These are phyloP conservation scores for Emmonsiellopsis sp. DNA, from an alignment of 2,329 filamentous ascomycete genomes.

Conservation along the genomic window DNA sequence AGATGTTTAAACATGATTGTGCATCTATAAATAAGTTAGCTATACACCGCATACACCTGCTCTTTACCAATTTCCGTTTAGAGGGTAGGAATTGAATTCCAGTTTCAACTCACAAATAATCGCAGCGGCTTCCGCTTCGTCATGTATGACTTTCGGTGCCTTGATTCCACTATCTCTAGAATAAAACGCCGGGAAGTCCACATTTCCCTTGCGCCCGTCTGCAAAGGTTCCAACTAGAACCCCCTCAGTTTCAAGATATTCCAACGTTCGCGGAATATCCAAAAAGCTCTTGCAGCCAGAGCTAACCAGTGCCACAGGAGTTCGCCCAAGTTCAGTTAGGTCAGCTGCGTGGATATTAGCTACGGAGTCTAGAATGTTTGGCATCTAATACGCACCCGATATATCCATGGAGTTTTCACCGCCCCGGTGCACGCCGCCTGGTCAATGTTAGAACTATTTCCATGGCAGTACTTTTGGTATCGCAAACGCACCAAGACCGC, in stretches of 20 bases:
- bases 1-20: constrained; percentile 61
- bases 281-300: constrained; percentile 95
- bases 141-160: constrained; percentile 66
- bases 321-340: constrained; percentile 84
- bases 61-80: no score
- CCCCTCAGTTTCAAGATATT: constrained; percentile 62
- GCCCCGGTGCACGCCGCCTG: constrained; percentile 78
- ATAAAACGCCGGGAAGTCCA: constrained; percentile 92
- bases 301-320: constrained; percentile 77
- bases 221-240: constrained; percentile 84
- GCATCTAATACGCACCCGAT: constrained; percentile 43
- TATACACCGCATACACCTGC: not conserved
- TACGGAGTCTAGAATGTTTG: not conserved
- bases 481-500: constrained; percentile 56
- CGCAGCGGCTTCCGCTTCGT: constrained; percentile 76
- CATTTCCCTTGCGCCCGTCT: constrained; percentile 60
- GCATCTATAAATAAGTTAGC: constrained; percentile 43
- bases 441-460: constrained; percentile 9
- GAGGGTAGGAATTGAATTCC: no score
- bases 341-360: constrained; percentile 50
- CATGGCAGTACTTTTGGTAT: no score
- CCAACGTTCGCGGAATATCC: constrained; percentile 81
- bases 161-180: constrained; percentile 73
- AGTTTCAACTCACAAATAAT: constrained; percentile 56
- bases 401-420: constrained; percentile 83